Percentiles rank a stretch among this genome's conserved stretches.
Evolutionary conservation across 2,329 filamentous ascomycete species (phyloP).

Genomic region (Diaporthe destruens): DNA sequence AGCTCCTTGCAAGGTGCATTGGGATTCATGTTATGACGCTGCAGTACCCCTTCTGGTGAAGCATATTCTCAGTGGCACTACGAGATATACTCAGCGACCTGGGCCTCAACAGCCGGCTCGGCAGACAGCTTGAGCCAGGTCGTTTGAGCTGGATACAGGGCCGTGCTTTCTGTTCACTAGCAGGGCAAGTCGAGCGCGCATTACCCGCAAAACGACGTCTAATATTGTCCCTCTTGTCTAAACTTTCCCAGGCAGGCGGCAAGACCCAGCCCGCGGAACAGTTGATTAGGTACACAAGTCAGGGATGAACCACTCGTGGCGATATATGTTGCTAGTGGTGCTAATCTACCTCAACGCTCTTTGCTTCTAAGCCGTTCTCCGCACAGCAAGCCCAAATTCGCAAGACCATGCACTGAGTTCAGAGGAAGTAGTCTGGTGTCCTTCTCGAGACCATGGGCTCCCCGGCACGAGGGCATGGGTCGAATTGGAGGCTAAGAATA

Average conservation of each 20-base stretch:
- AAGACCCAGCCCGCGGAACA: constrained; percentile 29
- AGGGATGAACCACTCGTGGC: constrained; percentile 31
- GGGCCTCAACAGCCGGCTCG: not conserved
- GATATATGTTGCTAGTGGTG: constrained; percentile 36
- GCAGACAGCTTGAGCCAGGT: too few relatives aligned
- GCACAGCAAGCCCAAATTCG: constrained; percentile 34
- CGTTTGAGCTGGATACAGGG: not conserved
- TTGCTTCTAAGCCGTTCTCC: constrained; percentile 37
- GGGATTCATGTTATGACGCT: not conserved
- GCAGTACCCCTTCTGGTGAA: not conserved
- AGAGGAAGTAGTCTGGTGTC: constrained; percentile 99
- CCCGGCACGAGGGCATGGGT: constrained; percentile 95
- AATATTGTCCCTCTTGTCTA: constrained; percentile 37
- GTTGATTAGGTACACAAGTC: constrained; percentile 37
- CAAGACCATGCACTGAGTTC: constrained; percentile 51
- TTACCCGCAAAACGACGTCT: constrained; percentile 37
- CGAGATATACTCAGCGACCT: not conserved
- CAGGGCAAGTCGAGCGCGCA: constrained; percentile 21
- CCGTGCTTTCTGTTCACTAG: constrained; percentile 18
- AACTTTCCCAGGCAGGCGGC: constrained; percentile 23
- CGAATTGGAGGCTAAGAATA: constrained; percentile 88
- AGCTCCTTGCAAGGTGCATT: not conserved
- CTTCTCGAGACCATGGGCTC: constrained; percentile 98
- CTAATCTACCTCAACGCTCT: constrained; percentile 36
- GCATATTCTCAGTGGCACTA: not conserved